phyloP scores from a whole-genome alignment of 1,284 basidiomycete species.

The Caloboletus inedulis region DNA sequence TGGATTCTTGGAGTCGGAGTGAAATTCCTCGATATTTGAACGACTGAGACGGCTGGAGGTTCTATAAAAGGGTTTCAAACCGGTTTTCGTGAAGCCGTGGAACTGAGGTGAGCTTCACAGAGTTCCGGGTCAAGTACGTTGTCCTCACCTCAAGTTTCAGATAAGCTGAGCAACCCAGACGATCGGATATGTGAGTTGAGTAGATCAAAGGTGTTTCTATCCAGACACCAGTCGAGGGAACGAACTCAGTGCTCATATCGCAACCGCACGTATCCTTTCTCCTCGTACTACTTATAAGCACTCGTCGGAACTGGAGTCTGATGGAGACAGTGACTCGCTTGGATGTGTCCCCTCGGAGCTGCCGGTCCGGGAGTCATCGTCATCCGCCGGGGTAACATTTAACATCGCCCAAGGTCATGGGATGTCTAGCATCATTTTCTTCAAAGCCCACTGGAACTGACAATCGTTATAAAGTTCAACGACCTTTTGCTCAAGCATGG shows the following conservation, averaged over 20 bases:
- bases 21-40: constrained; percentile 76
- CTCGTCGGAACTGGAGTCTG: neutral
- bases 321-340: too few relatives aligned
- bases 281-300: neutral
- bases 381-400: neutral
- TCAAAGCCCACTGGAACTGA: neutral
- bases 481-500: constrained; percentile 50
- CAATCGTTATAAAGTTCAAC: neutral
- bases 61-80: constrained; percentile 39
- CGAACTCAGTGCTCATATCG: constrained; percentile 9
- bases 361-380: constrained; percentile 3
- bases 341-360: neutral
- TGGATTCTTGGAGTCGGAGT: constrained; percentile 52
- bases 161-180: constrained; percentile 52
- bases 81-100: neutral
- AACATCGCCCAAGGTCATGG: neutral
- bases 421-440: neutral
- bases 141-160: constrained; percentile 64
- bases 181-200: constrained; percentile 53
- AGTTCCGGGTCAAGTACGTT: neutral
- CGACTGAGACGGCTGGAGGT: constrained; percentile 66
- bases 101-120: constrained; percentile 1
- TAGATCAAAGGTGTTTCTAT: constrained; percentile 59
- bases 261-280: neutral
- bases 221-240: constrained; percentile 40